These are phyloP conservation scores for Colletotrichum tropicicola DNA, from an alignment of 2,329 filamentous ascomycete species.

Conservation along the genomic window DNA sequence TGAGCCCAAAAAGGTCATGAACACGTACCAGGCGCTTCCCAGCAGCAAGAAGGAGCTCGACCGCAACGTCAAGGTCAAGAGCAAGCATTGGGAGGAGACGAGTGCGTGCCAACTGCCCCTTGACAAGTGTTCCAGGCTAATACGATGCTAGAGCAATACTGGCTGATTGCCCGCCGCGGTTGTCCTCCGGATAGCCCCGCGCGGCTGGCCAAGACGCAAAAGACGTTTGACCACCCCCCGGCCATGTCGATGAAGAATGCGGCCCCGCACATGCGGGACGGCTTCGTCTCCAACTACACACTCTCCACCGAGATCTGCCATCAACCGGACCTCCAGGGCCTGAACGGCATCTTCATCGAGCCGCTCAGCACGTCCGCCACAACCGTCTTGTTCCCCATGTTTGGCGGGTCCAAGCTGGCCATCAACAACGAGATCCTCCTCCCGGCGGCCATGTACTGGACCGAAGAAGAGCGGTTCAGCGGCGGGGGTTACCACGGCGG, in stretches of 20 bases:
- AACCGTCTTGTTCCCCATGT: conserved; percentile 69
- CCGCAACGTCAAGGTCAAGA: conserved; percentile 42
- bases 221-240: conserved; percentile 54
- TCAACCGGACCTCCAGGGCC: conserved; percentile 68
- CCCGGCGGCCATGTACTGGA: conserved; percentile 76
- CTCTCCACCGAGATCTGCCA: conserved; percentile 71
- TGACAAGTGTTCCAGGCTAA: neutral
- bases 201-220: conserved; percentile 52
- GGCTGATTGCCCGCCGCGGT: conserved; percentile 65
- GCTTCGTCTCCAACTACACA: conserved; percentile 70
- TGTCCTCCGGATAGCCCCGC: conserved; percentile 72
- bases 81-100: conserved; percentile 61
- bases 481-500: conserved; percentile 63
- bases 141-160: conserved; percentile 56
- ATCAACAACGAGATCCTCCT: conserved; percentile 77
- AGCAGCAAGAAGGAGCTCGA: conserved; percentile 45
- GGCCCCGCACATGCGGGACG: conserved; percentile 59
- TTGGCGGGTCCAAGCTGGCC: conserved; percentile 73
- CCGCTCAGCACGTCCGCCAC: conserved; percentile 66
- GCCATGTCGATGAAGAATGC: conserved; percentile 55
- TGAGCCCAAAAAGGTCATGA: conserved; percentile 53
- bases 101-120: conserved; percentile 44
- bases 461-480: conserved; percentile 68
- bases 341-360: conserved; percentile 72
- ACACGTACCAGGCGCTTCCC: conserved; percentile 53